These are phyloP conservation scores for Trichomonas tenax DNA, from an alignment of 208 protist genomes.

Conservation along the genomic window DNA sequence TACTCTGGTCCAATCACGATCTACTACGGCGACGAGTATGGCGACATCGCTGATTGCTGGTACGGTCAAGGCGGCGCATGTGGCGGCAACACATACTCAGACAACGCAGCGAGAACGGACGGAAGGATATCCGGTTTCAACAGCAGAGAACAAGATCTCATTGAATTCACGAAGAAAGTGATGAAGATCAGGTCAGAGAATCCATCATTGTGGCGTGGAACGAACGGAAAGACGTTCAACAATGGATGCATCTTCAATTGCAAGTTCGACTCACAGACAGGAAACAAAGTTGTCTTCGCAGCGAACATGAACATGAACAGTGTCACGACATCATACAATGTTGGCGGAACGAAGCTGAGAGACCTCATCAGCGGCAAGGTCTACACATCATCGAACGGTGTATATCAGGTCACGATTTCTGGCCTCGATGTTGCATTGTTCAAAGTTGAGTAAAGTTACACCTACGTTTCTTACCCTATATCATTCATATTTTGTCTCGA, in stretches of 20 bases:
- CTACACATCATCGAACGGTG: neutral
- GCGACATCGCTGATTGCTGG: slow-evolving; percentile 2
- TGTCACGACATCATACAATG: neutral
- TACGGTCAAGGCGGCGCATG: neutral
- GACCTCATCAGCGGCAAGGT: neutral
- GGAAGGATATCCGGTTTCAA: neutral
- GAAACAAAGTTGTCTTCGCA: neutral
- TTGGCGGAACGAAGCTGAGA: neutral
- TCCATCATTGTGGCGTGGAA: neutral
- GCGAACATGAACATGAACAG: neutral
- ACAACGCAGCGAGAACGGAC: neutral
- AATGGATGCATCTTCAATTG: neutral
- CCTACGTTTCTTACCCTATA: no score
- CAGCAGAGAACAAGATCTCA: neutral
- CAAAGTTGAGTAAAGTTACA: neutral
- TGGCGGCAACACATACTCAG: neutral
- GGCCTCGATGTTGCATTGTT: neutral
- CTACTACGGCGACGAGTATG: slow-evolving; percentile 3
- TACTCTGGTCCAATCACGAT: neutral
- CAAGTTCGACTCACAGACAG: neutral
- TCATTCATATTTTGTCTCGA: no score
- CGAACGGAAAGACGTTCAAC: neutral
- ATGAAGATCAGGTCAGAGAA: neutral
- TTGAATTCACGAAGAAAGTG: neutral
- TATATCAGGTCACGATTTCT: neutral